These are phyloP conservation scores for Kodamaea sp. DNA, from an alignment of 1,139 yeast species.

Conservation along the genomic window DNA sequence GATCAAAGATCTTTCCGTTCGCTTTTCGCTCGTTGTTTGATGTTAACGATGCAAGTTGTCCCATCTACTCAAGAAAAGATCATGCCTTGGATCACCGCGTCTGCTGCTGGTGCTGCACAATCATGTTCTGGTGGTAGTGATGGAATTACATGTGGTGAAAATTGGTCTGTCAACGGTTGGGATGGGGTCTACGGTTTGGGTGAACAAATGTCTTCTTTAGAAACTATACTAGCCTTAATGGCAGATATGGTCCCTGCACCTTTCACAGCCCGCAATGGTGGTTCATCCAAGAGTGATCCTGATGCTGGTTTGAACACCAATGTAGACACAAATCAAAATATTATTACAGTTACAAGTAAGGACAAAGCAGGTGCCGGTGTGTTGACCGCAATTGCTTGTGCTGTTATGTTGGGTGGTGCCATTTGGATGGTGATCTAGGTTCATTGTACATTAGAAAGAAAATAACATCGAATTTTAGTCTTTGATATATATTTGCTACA, in stretches of 20 bases:
- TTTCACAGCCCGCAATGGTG: slow-evolving; percentile 56
- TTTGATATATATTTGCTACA: not conserved
- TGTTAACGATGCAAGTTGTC: slow-evolving; percentile 66
- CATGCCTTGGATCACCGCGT: slow-evolving; percentile 44
- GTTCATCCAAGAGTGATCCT: slow-evolving; percentile 51
- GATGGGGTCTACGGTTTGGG: slow-evolving; percentile 87
- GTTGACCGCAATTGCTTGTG: slow-evolving; percentile 42
- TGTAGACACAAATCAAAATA: slow-evolving; percentile 25
- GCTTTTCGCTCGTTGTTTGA: slow-evolving; percentile 71
- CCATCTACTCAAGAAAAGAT: slow-evolving; percentile 59
- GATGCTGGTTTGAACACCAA: slow-evolving; percentile 36
- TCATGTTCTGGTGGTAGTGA: slow-evolving; percentile 86
- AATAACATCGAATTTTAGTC: not conserved
- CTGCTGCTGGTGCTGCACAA: slow-evolving; percentile 77
- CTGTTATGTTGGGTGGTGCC: slow-evolving; percentile 35
- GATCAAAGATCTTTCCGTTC: slow-evolving; percentile 93
- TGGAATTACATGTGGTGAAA: slow-evolving; percentile 84
- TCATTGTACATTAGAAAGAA: not conserved
- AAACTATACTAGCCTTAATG: slow-evolving; percentile 64
- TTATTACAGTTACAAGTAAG: slow-evolving; percentile 28
- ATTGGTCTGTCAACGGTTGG: slow-evolving; percentile 73
- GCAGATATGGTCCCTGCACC: slow-evolving; percentile 55
- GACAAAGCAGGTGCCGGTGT: slow-evolving; percentile 51
- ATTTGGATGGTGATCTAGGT: slow-evolving; percentile 43
- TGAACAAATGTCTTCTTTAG: slow-evolving; percentile 88